These are phyloP conservation scores for Metschnikowia colocasiae DNA, from an alignment of 805 yeast genomes.

Conservation along the genomic window DNA sequence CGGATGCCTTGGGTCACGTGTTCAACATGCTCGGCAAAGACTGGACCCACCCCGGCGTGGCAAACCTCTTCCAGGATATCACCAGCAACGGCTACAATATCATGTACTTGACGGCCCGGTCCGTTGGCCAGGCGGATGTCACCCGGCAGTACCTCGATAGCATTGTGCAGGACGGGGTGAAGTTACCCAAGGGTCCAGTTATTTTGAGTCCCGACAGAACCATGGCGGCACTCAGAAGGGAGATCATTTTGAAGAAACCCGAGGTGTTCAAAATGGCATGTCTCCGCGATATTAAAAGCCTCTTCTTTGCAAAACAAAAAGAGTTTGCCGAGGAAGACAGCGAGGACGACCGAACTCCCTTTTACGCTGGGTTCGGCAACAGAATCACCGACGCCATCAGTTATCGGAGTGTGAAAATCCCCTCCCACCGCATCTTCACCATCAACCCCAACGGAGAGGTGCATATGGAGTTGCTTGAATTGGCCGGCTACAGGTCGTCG, in stretches of 20 bases:
- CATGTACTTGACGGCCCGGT: constrained; percentile 88
- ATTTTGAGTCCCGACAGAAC: constrained; percentile 94
- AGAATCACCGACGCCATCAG: constrained; percentile 94
- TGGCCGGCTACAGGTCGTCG: constrained; percentile 87
- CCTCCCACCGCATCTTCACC: constrained; percentile 90
- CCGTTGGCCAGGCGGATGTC: constrained; percentile 92
- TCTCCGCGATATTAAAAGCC: constrained; percentile 72
- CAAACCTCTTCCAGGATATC: constrained; percentile 86
- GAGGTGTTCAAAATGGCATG: constrained; percentile 99
- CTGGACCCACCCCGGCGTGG: constrained; percentile 98
- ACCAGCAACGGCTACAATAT: constrained; percentile 84
- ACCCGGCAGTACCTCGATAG: constrained; percentile 81
- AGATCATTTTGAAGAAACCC: constrained; percentile 90
- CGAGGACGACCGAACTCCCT: constrained; percentile 65
- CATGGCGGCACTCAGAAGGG: constrained; percentile 89
- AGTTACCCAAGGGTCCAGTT: constrained; percentile 87
- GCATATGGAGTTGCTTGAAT: constrained; percentile 90
- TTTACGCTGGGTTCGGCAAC: constrained; percentile 97
- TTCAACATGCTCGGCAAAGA: constrained; percentile 90
- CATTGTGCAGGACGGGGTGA: constrained; percentile 64
- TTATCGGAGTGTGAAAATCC: constrained; percentile 89
- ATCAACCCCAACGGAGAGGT: constrained; percentile 97
- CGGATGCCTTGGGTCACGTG: constrained; percentile 96
- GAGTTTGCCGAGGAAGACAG: constrained; percentile 8
- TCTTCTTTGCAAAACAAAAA: constrained; percentile 44